Conservation (phyloP, 805 yeast species). For the Grigorovia transvaalensis region DNA sequence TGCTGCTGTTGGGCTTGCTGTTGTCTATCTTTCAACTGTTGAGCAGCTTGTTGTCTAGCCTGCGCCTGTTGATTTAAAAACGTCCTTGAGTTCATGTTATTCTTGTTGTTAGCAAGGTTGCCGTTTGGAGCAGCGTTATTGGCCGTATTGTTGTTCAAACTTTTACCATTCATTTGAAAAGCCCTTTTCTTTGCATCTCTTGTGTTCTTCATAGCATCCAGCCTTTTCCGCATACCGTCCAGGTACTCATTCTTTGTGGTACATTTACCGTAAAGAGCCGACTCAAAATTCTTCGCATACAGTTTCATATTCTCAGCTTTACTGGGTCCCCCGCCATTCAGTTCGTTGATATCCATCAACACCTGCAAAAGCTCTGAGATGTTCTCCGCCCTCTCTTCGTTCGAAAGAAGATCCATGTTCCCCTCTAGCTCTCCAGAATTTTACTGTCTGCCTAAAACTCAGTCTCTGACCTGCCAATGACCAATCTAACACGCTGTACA, state of each 20-base stretch:
- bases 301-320: conserved; percentile 37
- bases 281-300: conserved; percentile 64
- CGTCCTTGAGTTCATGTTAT: conserved; percentile 28
- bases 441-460: too few relatives aligned
- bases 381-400: conserved; percentile 26
- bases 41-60: conserved; percentile 41
- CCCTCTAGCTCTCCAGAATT: too few relatives aligned
- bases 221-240: conserved; percentile 37
- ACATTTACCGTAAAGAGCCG: conserved; percentile 50
- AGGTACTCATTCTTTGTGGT: conserved; percentile 45
- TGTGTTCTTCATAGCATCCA: conserved; percentile 33
- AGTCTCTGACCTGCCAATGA: too few relatives aligned
- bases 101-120: conserved; percentile 8
- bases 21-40: conserved; percentile 30
- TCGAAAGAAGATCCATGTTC: conserved; percentile 16
- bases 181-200: conserved; percentile 20
- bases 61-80: conserved; percentile 42
- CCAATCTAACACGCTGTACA: too few relatives aligned
- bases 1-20: conserved; percentile 20
- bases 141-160: conserved; percentile 22
- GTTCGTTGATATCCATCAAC: conserved; percentile 27
- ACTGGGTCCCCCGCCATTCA: conserved; percentile 27
- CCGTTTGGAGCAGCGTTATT: conserved; percentile 7
- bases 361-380: conserved; percentile 27
- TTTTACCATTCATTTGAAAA: not conserved